These are phyloP conservation scores for Leccinum sublutescens DNA, from an alignment of 768 basidiomycete species.

Conservation along the genomic window DNA sequence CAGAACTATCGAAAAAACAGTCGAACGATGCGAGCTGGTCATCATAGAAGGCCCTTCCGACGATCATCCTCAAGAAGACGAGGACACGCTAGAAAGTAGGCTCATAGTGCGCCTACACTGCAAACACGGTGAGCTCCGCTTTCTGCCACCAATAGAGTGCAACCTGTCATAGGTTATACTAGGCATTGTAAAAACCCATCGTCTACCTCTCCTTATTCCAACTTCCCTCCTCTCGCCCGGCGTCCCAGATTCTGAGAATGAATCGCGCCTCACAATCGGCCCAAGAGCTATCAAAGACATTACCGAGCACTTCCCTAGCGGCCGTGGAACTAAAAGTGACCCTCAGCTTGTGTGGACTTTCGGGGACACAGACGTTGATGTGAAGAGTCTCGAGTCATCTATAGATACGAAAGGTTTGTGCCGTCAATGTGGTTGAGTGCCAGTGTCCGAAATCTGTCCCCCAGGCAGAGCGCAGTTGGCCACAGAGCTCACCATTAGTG, in stretches of 20 bases:
- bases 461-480: slow-evolving; percentile 64
- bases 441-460: background rate
- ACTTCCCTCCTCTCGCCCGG: slow-evolving; percentile 62
- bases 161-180: slow-evolving; percentile 7
- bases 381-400: slow-evolving; percentile 67
- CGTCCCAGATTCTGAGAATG: slow-evolving; percentile 53
- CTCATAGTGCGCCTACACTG: slow-evolving; percentile 73
- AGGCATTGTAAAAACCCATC: slow-evolving; percentile 85
- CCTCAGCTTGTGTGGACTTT: slow-evolving; percentile 85
- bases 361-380: slow-evolving; percentile 59
- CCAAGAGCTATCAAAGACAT: slow-evolving; percentile 73
- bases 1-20: slow-evolving; percentile 69
- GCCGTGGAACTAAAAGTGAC: slow-evolving; percentile 63
- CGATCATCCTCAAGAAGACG: slow-evolving; percentile 34
- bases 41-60: slow-evolving; percentile 53
- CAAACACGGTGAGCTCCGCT: slow-evolving; percentile 63
- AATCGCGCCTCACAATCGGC: slow-evolving; percentile 70
- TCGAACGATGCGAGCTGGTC: slow-evolving; percentile 73
- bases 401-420: slow-evolving; percentile 60
- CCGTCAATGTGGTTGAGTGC: background rate
- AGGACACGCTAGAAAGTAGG: slow-evolving; percentile 67
- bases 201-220: slow-evolving; percentile 58
- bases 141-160: background rate
- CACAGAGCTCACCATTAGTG: slow-evolving; percentile 74
- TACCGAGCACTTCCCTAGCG: slow-evolving; percentile 75